Percentiles rank a stretch among this genome's conserved stretches.
These are phyloP conservation scores for Mycogone perniciosa DNA, from an alignment of 2,329 filamentous ascomycete genomes.

Conservation along the genomic window DNA sequence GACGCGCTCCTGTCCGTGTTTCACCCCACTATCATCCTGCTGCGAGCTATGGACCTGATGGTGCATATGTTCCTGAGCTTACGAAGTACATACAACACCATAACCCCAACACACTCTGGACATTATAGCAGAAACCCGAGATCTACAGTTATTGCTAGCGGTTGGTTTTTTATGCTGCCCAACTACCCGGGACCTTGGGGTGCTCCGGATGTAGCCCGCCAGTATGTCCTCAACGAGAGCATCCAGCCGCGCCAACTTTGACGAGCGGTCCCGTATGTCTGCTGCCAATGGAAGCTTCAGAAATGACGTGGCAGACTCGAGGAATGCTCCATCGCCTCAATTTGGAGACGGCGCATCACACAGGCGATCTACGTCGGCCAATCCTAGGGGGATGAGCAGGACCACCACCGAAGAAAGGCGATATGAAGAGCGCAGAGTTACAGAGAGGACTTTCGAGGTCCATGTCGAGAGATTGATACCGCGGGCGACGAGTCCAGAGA, in stretches of 20 bases:
- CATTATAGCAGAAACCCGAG: too few relatives aligned
- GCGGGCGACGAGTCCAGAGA: conserved; percentile 53
- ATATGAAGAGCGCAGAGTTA: conserved; percentile 48
- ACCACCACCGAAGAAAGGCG: conserved; percentile 34
- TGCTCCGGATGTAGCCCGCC: conserved; percentile 30
- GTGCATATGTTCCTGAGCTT: not conserved
- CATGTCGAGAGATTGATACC: conserved; percentile 57
- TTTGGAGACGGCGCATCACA: conserved; percentile 38
- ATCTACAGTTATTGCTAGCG: too few relatives aligned
- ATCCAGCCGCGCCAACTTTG: conserved; percentile 39
- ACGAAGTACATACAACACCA: not conserved
- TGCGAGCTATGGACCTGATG: not conserved
- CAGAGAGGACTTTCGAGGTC: conserved; percentile 51
- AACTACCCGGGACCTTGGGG: not conserved
- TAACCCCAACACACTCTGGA: too few relatives aligned
- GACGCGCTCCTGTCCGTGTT: conserved; percentile 8
- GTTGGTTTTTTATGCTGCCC: too few relatives aligned
- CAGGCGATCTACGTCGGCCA: conserved; percentile 53
- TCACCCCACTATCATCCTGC: conserved; percentile 8
- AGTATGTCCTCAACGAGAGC: conserved; percentile 39
- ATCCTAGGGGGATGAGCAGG: conserved; percentile 45
- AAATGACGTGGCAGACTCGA: conserved; percentile 31
- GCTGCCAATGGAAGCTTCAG: conserved; percentile 29
- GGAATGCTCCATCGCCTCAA: conserved; percentile 31
- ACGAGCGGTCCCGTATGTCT: conserved; percentile 33